Evolutionary conservation across 371 early-diverging fungal species (phyloP).

Genomic region (Dichotomocladium elegans): DNA sequence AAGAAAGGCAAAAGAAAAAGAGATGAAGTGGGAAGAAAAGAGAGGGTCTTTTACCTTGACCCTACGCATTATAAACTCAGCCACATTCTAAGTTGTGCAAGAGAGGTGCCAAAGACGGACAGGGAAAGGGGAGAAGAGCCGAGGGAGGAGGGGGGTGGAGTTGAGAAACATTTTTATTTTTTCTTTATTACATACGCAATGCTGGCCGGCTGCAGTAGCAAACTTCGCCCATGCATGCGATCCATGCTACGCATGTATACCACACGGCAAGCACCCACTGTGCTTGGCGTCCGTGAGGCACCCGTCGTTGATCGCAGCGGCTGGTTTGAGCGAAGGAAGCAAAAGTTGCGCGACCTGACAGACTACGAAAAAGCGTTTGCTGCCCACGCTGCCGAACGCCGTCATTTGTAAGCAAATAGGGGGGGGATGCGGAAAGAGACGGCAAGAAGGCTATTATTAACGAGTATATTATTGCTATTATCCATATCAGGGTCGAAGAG

Average conservation of each 20-base stretch:
- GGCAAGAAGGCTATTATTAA: not conserved
- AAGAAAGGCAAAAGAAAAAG: not conserved
- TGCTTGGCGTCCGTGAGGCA: constrained; percentile 33
- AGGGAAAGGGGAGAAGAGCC: not conserved
- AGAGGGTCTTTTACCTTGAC: not conserved
- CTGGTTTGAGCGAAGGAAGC: constrained; percentile 38
- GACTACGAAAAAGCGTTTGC: constrained; percentile 50
- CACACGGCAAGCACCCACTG: constrained; percentile 26
- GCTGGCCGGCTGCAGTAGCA: too few species aligned
- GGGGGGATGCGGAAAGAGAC: too few species aligned
- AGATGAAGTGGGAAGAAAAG: constrained; percentile 2
- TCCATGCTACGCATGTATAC: constrained; percentile 5
- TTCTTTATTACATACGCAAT: too few species aligned
- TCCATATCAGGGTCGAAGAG: constrained; percentile 40
- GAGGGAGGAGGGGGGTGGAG: not conserved
- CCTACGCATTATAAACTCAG: constrained; percentile 3
- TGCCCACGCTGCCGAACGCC: constrained; percentile 52
- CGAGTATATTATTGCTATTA: not conserved
- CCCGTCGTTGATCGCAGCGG: constrained; percentile 33
- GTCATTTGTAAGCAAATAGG: constrained; percentile 50
- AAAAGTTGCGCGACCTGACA: constrained; percentile 39
- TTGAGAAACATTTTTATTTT: too few species aligned
- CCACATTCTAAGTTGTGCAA: too few species aligned
- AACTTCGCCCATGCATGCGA: not conserved
- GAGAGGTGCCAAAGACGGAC: too few species aligned